Conservation (phyloP, 164 flowering plant genomes). For the Annona squamosa region DNA sequence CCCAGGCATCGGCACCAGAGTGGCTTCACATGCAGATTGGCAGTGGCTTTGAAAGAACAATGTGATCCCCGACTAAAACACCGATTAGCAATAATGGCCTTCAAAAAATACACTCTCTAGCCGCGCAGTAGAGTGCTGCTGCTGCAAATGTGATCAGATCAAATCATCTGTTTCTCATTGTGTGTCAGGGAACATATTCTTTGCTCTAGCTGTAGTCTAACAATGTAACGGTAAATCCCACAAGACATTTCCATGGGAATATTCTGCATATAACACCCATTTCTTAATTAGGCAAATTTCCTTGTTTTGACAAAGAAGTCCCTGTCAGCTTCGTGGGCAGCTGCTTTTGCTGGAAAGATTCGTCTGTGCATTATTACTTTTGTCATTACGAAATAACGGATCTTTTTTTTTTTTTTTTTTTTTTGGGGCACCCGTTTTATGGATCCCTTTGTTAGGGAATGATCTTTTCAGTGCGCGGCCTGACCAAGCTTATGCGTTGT, state of each 20-base stretch:
- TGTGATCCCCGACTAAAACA: slow-evolving; percentile 19
- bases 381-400: not conserved
- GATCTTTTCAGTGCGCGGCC: too few species aligned
- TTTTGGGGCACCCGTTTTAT: not conserved
- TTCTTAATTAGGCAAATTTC: not conserved
- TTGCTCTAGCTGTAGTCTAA: slow-evolving; percentile 16
- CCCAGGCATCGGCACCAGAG: slow-evolving; percentile 49
- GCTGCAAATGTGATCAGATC: slow-evolving; percentile 6
- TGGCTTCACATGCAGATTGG: slow-evolving; percentile 94
- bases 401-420: too few species aligned
- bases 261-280: not conserved
- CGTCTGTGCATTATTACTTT: not conserved
- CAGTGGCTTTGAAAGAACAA: slow-evolving; percentile 55
- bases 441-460: too few species aligned
- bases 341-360: too few species aligned
- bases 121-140: slow-evolving; percentile 13
- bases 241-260: slow-evolving; percentile 4
- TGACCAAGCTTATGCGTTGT: too few species aligned
- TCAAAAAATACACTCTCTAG: slow-evolving; percentile 11
- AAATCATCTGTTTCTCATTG: slow-evolving; percentile 7
- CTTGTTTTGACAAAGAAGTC: not conserved
- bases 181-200: slow-evolving; percentile 13
- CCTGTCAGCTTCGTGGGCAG: too few species aligned
- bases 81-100: slow-evolving; percentile 10
- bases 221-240: slow-evolving; percentile 18